phyloP scores from a whole-genome alignment of 2,329 filamentous ascomycete genomes.

The Stachybotrys elegans region DNA sequence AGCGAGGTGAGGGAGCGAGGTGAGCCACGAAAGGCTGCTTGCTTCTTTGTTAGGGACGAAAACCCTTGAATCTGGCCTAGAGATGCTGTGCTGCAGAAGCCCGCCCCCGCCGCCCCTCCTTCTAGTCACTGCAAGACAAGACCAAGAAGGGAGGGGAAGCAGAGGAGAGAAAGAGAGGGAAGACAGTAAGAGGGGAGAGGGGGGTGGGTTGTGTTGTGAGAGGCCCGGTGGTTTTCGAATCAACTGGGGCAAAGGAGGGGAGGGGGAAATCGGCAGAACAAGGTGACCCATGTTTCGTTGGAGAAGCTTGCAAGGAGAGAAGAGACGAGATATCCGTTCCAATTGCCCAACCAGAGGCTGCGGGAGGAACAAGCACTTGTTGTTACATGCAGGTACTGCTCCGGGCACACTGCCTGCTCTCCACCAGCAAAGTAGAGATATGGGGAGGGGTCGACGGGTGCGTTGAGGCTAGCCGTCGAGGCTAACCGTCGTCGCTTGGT shows the following conservation, averaged over 20 bases:
- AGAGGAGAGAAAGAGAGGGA: too few relatives aligned
- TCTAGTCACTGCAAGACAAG: not conserved
- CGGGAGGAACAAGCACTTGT: slow-evolving; percentile 14
- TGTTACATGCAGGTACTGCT: slow-evolving; percentile 21
- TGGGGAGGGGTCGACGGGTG: too few relatives aligned
- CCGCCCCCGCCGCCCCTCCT: not conserved
- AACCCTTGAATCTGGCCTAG: not conserved
- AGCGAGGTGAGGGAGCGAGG: too few relatives aligned
- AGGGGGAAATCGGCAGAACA: too few relatives aligned
- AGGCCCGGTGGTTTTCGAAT: not conserved
- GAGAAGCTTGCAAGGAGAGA: slow-evolving; percentile 8
- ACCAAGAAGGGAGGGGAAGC: not conserved
- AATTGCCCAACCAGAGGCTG: slow-evolving; percentile 22
- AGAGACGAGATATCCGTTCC: slow-evolving; percentile 14
- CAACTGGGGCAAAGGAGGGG: not conserved
- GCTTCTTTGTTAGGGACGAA: too few relatives aligned
- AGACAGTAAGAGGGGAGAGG: not conserved
- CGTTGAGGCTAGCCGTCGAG: too few relatives aligned
- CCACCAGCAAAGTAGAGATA: not conserved
- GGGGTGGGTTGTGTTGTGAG: not conserved
- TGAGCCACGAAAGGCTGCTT: too few relatives aligned
- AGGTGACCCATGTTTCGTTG: not conserved
- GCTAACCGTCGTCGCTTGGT: not conserved
- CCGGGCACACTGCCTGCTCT: not conserved
- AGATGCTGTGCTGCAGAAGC: not conserved